Evolutionary conservation across 495 filamentous ascomycete genomes (phyloP).

Genomic region (Symbiotaphrina buchneri): DNA sequence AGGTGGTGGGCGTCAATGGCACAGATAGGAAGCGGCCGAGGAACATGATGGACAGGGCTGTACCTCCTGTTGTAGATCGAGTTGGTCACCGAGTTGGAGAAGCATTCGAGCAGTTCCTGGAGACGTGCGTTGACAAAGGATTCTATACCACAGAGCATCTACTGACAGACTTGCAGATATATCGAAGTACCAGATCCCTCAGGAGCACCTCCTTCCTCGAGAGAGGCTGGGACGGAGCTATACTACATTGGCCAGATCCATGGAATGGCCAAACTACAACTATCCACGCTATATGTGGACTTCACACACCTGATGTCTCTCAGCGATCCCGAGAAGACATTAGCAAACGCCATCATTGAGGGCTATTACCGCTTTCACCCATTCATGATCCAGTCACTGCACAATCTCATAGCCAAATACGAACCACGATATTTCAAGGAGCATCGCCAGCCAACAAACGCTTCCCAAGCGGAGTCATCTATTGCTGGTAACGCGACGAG

Average conservation of each 20-base stretch:
- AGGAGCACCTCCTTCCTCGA: slow-evolving; percentile 47
- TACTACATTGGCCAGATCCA: slow-evolving; percentile 96
- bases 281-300: slow-evolving; percentile 96
- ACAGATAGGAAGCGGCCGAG: slow-evolving; percentile 32
- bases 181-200: slow-evolving; percentile 56
- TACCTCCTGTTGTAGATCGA: slow-evolving; percentile 70
- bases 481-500: slow-evolving; percentile 40
- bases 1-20: slow-evolving; percentile 28
- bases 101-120: slow-evolving; percentile 72
- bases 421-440: slow-evolving; percentile 85
- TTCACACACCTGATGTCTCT: slow-evolving; percentile 61
- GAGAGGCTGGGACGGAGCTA: slow-evolving; percentile 43
- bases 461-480: slow-evolving; percentile 40
- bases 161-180: slow-evolving; percentile 25
- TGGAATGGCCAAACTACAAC: slow-evolving; percentile 57
- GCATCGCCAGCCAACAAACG: slow-evolving; percentile 54
- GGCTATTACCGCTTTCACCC: slow-evolving; percentile 92
- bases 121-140: slow-evolving; percentile 29
- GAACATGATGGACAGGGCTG: slow-evolving; percentile 34
- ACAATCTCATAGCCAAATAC: slow-evolving; percentile 84
- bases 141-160: no score
- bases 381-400: slow-evolving; percentile 71
- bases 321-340: slow-evolving; percentile 35
- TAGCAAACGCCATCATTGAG: slow-evolving; percentile 65
- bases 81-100: slow-evolving; percentile 70